phyloP scores from a whole-genome alignment of 2,329 filamentous ascomycete species.

The Aspergillus felis region DNA sequence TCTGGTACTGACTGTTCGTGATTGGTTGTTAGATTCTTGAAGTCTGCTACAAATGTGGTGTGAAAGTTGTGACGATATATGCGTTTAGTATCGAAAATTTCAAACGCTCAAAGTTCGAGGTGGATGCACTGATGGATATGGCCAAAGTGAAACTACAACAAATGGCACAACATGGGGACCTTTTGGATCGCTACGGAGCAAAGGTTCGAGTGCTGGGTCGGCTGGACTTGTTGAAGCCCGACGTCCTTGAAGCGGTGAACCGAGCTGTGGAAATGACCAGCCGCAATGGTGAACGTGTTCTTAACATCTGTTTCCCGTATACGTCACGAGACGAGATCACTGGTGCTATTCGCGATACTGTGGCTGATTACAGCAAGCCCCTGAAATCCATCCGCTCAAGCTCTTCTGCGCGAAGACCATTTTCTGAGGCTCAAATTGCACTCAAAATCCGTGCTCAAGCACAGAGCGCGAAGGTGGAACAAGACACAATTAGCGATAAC shows the following conservation, averaged over 20 bases:
- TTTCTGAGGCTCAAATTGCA: conserved; percentile 82
- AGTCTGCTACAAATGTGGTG: conserved; percentile 95
- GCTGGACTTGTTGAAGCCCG: conserved; percentile 74
- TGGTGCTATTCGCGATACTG: conserved; percentile 78
- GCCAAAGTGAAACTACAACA: conserved; percentile 93
- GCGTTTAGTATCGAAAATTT: conserved; percentile 99
- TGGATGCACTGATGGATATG: conserved; percentile 95
- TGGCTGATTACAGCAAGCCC: conserved; percentile 78
- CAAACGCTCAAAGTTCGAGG: conserved; percentile 92
- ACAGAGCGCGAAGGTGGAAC: conserved; percentile 30
- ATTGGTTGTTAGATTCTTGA: conserved; percentile 69
- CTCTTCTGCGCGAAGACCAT: conserved; percentile 56
- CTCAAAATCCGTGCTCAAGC: conserved; percentile 73
- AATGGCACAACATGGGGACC: conserved; percentile 84
- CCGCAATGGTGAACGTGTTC: conserved; percentile 71
- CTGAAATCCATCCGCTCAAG: conserved; percentile 44
- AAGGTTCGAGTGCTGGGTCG: conserved; percentile 81
- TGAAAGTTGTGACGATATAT: conserved; percentile 95
- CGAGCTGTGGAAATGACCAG: conserved; percentile 81
- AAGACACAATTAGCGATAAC: conserved; percentile 44
- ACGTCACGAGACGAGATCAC: conserved; percentile 96
- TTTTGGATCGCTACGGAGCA: conserved; percentile 89
- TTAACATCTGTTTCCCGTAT: conserved; percentile 98
- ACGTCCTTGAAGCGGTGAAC: conserved; percentile 86
- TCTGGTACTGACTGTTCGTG: neutral